Evolutionary conservation across 1,139 yeast genomes (phyloP), one percentile per base, ranked within the genome.

Genomic region (Pneumocystis sp.): DNA sequence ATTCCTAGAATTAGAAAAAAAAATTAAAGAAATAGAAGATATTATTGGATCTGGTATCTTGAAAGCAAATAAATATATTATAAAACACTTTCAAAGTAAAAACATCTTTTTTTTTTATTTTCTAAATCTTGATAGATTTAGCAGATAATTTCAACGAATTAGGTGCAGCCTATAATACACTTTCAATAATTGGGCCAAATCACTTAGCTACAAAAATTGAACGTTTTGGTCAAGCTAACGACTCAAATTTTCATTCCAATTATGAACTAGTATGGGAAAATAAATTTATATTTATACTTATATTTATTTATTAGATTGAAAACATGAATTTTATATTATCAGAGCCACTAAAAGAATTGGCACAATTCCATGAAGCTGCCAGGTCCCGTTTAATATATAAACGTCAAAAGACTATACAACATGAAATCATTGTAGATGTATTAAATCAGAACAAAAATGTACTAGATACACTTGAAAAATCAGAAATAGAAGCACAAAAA

Each of bases 271-370:
- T 86, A n/a, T 82, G 84, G 59, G 21, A 44, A 44, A 21, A 50
- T 50, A 50, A 25, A 50, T 25, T 25, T 50, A 10, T 50, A 25
- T 50, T 25, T 25, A 40, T 40, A 40, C 15, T 40, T 17, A 50
- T 50, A 50, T 15, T 50, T 25, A 50, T 50, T 50, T 50, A 12
- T 25, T 50, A 50, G 57, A 29, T 50, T 25, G 31, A 50, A 12
- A 83, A 84, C 62, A 77, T 91, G 62, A 85, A 88, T 68, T 82
- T 89, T 10, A 83, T 84, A 65, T 85, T 90, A 70, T 82, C 89
- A 59, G 97, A 91, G 72, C 96, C 96, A 3, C 77, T 91, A 44
- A 85, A 88, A 6, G 97, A 91, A 72, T 83, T 88, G 21, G 90
- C 87, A 17, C 89, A 87, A 71, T 85, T 86, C 75, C 84, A 95